Percentiles rank a stretch among this genome's conserved stretches.
These are phyloP conservation scores for Kluyveromyces nonfermentans DNA, from an alignment of 805 yeast genomes.

Conservation along the genomic window DNA sequence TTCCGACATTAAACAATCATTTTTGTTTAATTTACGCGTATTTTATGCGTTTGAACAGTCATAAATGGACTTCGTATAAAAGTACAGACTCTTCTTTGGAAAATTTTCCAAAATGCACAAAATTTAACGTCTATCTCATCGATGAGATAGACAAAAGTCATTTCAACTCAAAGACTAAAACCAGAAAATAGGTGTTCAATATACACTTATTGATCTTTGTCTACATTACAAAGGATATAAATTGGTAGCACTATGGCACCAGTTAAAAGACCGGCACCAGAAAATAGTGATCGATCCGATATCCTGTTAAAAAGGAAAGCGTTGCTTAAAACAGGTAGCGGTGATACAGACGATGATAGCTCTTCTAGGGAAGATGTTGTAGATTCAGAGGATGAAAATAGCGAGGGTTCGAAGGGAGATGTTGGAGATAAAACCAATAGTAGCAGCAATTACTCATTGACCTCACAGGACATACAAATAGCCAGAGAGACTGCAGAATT, in stretches of 20 bases:
- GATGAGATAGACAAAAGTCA: background rate
- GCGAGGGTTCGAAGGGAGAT: constrained; percentile 12
- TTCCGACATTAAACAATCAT: too few relatives aligned
- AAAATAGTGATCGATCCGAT: constrained; percentile 7
- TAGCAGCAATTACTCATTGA: constrained; percentile 27
- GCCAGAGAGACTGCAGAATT: constrained; percentile 92
- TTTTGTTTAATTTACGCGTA: background rate
- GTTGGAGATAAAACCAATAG: constrained; percentile 8
- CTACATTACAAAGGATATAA: background rate
- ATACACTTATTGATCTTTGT: background rate
- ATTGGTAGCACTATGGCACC: constrained; percentile 4
- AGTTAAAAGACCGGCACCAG: constrained; percentile 19
- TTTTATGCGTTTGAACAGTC: background rate
- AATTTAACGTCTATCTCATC: background rate
- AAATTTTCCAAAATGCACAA: background rate
- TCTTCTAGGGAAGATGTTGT: constrained; percentile 17
- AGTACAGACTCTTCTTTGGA: constrained; percentile 6
- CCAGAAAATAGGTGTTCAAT: background rate
- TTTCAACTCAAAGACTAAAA: too few relatives aligned
- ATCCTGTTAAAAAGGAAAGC: constrained; percentile 7
- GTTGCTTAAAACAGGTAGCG: constrained; percentile 10
- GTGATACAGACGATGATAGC: constrained; percentile 25
- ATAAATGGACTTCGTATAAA: constrained; percentile 1
- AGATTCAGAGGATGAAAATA: constrained; percentile 9
- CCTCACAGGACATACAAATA: constrained; percentile 79